These are phyloP conservation scores for Russula dissimulans DNA, from an alignment of 768 basidiomycete species.

Conservation along the genomic window DNA sequence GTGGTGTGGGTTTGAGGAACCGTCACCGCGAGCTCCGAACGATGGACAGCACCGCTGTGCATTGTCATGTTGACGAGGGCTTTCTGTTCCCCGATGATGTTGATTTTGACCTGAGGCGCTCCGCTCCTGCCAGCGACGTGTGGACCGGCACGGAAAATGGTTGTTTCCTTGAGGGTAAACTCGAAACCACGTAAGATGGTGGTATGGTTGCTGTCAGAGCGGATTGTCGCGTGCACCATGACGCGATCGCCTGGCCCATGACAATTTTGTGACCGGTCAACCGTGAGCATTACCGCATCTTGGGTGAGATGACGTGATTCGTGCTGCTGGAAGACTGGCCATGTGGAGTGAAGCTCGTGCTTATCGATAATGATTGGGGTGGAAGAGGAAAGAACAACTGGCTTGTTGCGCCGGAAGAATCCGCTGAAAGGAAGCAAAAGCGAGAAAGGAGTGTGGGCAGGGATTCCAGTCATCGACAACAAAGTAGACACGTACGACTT, in stretches of 20 bases:
- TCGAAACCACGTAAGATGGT: constrained; percentile 79
- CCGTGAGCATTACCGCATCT: constrained; percentile 65
- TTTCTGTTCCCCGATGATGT: constrained; percentile 60
- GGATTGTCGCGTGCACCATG: constrained; percentile 58
- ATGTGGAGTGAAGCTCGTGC: constrained; percentile 87
- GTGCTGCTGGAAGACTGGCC: constrained; percentile 81
- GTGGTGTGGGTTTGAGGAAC: constrained; percentile 70
- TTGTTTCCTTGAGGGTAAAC: constrained; percentile 67
- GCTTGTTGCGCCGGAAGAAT: constrained; percentile 73
- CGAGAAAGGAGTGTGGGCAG: neutral
- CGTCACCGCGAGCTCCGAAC: constrained; percentile 61
- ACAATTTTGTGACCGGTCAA: constrained; percentile 69
- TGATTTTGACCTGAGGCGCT: constrained; percentile 45
- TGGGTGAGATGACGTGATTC: constrained; percentile 58
- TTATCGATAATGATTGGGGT: constrained; percentile 81
- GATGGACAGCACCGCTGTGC: constrained; percentile 61
- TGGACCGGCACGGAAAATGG: constrained; percentile 59
- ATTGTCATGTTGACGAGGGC: constrained; percentile 64
- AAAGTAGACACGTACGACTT: constrained; percentile 51
- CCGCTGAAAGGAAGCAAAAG: constrained; percentile 38
- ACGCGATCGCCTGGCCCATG: constrained; percentile 83
- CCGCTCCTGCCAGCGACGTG: constrained; percentile 47
- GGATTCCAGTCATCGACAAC: neutral
- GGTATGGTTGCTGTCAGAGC: constrained; percentile 58
- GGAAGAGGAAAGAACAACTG: constrained; percentile 54